phyloP scores from a whole-genome alignment of 352 stramenopile species.

The Phytophthora colocasiae region DNA sequence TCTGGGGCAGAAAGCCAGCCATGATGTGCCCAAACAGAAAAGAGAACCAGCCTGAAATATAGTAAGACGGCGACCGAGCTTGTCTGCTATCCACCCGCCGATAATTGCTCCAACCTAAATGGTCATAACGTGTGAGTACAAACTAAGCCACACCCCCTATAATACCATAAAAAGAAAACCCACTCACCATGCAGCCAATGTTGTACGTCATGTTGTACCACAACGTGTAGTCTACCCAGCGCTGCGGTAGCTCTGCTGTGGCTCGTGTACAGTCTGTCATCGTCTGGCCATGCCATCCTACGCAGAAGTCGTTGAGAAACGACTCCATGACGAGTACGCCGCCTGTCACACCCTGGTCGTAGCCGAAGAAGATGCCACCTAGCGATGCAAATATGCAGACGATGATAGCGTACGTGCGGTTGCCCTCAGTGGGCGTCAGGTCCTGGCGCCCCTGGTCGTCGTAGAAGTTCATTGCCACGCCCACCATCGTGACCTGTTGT shows the following conservation, averaged over 20 bases:
- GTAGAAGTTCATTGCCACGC: constrained; percentile 54
- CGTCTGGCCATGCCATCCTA: constrained; percentile 48
- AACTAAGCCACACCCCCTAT: too few relatives aligned
- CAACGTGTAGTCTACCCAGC: constrained; percentile 57
- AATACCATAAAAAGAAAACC: too few relatives aligned
- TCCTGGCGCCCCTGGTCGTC: constrained; percentile 40
- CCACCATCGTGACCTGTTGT: constrained; percentile 33
- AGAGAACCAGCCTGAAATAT: constrained; percentile 51
- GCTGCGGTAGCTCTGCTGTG: constrained; percentile 41
- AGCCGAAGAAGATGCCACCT: constrained; percentile 52
- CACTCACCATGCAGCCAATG: constrained; percentile 46
- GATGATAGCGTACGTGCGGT: constrained; percentile 51
- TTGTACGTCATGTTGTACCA: constrained; percentile 71
- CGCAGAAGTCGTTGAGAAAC: constrained; percentile 60
- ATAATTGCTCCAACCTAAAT: constrained; percentile 36
- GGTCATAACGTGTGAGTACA: too few relatives aligned
- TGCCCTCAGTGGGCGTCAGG: constrained; percentile 50
- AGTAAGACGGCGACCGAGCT: constrained; percentile 46
- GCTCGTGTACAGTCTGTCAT: constrained; percentile 43
- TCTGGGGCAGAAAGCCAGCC: constrained; percentile 44
- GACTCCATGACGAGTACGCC: constrained; percentile 54
- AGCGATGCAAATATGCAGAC: constrained; percentile 50
- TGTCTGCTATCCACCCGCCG: constrained; percentile 50
- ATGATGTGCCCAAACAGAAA: constrained; percentile 50
- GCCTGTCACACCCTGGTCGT: constrained; percentile 46